Base-by-base conservation (phyloP, 2,329 filamentous ascomycete genomes). In the Penicillium decumbens region DNA sequence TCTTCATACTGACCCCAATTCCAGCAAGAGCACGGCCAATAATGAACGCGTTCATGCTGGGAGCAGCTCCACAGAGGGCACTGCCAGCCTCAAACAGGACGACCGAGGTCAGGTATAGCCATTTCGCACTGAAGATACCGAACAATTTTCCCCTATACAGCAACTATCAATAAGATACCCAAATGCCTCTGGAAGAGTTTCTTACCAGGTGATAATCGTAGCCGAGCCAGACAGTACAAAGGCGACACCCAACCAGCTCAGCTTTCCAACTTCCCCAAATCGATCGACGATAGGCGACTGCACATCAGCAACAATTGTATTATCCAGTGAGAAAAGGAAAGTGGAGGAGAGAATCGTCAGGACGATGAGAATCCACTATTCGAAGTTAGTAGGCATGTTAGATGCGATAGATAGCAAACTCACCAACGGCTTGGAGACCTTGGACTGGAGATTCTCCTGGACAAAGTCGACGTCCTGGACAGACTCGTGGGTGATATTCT, bases 241-340 rank as follows among this genome's bases (percentile, higher is more conserved):
- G 0, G 64, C 65, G 3, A 71, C 67, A 23, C 63, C 62, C 6
- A 77, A 58, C 75, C 75, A 79, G 6, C 68, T 58, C 10, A 78
- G 61, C 32, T 74, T 70, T 6, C 65, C 59, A 27, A 75, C 56
- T 3, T 67, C 55, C 4, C 67, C 61, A 28, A 77, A 73, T 0
- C 55, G 46, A 13, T 67, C 53, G 13, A 76, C 61, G 15, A 78
- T 72, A 3, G 65, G 61, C 0, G 72, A 69, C 50, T 79, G 74
- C 1, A 75, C 68, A 53, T 77, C 75, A 3, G 78, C 71, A 23
- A 77, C 66, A 3, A 80, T 77, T 2, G 79, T 80, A 0, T 77
- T 79, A 4, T 71, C 69, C 3, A 71, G 57, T 5, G 62, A 58
- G 41, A 61, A 69, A 23, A 69, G 58, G 43, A 65, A 67, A 9